A percentile compares a stretch with the other conserved stretches of the same genome.
Evolutionary conservation across 2,329 filamentous ascomycete genomes (phyloP).

Genomic region (Colletotrichum cordylinicola): DNA sequence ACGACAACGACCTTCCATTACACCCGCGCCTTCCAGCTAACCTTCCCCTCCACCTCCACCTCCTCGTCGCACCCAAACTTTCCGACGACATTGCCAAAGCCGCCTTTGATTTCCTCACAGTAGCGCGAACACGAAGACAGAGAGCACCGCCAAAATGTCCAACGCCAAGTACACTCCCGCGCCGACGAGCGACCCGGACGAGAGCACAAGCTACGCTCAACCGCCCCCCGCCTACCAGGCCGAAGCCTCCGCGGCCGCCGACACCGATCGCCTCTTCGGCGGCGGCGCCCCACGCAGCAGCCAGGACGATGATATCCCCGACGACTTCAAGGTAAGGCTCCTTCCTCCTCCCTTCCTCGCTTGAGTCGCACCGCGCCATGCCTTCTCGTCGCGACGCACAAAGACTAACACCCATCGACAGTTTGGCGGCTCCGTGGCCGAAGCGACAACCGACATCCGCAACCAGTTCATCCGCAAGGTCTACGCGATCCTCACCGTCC

Average conservation of each 20-base stretch:
- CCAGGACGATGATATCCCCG: slow-evolving; percentile 83
- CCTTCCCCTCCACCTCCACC: not conserved
- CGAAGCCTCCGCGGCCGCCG: slow-evolving; percentile 52
- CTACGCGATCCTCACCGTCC: slow-evolving; percentile 95
- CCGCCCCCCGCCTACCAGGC: slow-evolving; percentile 82
- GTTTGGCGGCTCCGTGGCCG: slow-evolving; percentile 92
- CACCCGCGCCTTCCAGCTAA: not conserved
- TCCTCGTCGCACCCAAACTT: not conserved
- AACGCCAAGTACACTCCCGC: slow-evolving; percentile 84
- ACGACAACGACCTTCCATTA: slow-evolving; percentile 11
- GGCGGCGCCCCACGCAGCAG: slow-evolving; percentile 76
- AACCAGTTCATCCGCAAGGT: slow-evolving; percentile 98
- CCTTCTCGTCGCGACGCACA: not conserved
- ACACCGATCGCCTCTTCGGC: slow-evolving; percentile 63
- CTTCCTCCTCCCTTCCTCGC: not conserved
- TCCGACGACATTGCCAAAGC: not conserved
- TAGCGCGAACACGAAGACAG: not conserved
- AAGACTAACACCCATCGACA: slow-evolving; percentile 36
- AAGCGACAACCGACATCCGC: slow-evolving; percentile 92
- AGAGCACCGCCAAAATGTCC: slow-evolving; percentile 57
- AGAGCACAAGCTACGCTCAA: slow-evolving; percentile 72
- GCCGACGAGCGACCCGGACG: slow-evolving; percentile 85
- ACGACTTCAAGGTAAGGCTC: slow-evolving; percentile 85
- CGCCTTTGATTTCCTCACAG: not conserved
- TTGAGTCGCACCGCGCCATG: not conserved